Base-by-base conservation (phyloP, 805 yeast genomes). In the Wickerhamia fluorescens region DNA sequence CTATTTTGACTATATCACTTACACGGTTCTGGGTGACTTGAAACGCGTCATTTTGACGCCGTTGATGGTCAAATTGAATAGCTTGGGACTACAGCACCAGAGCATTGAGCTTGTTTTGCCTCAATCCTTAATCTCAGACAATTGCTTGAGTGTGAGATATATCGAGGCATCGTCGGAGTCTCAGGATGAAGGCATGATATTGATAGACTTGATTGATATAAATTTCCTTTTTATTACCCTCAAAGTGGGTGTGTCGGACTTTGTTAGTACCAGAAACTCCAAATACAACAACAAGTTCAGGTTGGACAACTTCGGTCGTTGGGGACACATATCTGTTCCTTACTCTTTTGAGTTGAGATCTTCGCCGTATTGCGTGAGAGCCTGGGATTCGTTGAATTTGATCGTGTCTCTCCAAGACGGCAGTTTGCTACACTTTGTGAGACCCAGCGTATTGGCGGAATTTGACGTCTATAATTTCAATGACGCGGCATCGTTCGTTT, bases 381-480 rank as follows among this genome's bases (percentile, higher is more conserved):
- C 78, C 1, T 51, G 76, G 10, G 65, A 71, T 18, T 37, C 56
- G 0, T 42, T 47, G 3, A 63, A 68, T 25, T 46, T 75, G 6
- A 48, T 86, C 3, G 73, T 80, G 0, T 64, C 85, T 4, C 59
- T 87, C 27, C 65, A 67, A 24, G 94, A 88, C 54, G 96, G 96
- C 15, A 85, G 88, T 1, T 49, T 87, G 23, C 54, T 85, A 28
- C 77, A 75, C 25, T 58, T 81, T 33, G 41, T 44, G 20, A 58
- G 75, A 40, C 23, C 40, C 0, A n/a, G 16, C 9, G 24, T 31
- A 7, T 49, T 63, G 16, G 39, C 36, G 3, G 59, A 53, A 14
- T 49, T 58, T 23, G 71, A 57, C 33, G 72, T 70, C 7, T 51
- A 49, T 25, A 53, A 74, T 16, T 81, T 80, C 49, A 69, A 66